Evolutionary conservation across 2,329 filamentous ascomycete species (phyloP).

Genomic region (Trichoderma endophyticum): DNA sequence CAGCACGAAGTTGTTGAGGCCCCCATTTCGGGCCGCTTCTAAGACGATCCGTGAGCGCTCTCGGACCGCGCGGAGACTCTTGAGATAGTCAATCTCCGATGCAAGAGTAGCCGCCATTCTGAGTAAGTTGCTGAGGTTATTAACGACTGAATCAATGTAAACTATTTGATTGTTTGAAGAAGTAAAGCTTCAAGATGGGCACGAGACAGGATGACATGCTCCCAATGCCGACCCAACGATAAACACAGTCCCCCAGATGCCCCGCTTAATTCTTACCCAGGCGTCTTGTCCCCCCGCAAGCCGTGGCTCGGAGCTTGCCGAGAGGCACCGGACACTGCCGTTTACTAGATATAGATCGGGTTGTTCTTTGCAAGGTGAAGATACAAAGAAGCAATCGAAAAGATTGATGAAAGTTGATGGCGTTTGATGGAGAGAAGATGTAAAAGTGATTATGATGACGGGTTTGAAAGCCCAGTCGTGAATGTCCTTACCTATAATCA

Average conservation of each 20-base stretch:
- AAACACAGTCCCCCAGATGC: background rate
- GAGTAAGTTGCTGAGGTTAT: background rate
- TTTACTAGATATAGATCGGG: background rate
- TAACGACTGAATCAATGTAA: background rate
- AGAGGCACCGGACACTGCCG: constrained; percentile 10
- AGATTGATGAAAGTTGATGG: background rate
- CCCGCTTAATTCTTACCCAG: background rate
- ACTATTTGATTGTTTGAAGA: background rate
- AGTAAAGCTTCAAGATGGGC: background rate
- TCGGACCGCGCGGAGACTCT: constrained; percentile 36
- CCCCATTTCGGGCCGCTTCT: constrained; percentile 36
- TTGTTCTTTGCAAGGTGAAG: background rate
- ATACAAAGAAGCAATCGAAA: background rate
- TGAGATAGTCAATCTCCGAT: constrained; percentile 30
- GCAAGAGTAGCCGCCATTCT: background rate
- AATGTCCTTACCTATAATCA: background rate
- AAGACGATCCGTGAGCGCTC: constrained; percentile 34
- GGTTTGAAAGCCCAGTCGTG: background rate
- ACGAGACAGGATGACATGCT: background rate
- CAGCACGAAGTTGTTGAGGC: constrained; percentile 43
- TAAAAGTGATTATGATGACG: background rate
- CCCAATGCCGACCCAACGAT: constrained; percentile 14
- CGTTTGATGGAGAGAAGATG: background rate
- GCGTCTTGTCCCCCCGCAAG: background rate
- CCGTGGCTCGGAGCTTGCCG: constrained; percentile 12